phyloP scores from a whole-genome alignment of 805 yeast genomes.

The Yamadazyma kitorensis region DNA sequence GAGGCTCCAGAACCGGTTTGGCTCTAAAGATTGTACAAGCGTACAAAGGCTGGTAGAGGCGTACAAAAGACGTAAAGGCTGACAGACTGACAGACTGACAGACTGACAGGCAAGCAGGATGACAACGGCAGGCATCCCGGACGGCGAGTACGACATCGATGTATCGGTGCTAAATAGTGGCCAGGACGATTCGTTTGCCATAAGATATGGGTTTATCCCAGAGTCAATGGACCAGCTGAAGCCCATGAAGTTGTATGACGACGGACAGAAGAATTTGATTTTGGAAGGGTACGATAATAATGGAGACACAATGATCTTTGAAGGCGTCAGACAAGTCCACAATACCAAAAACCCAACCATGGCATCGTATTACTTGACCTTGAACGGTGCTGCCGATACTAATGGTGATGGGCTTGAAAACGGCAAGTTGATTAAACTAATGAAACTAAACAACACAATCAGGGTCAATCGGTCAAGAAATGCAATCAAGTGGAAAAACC shows the following conservation, averaged over 20 bases:
- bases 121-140: conserved; percentile 23
- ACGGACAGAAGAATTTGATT: conserved; percentile 30
- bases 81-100: too few relatives aligned
- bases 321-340: conserved; percentile 34
- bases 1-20: too few relatives aligned
- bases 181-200: conserved; percentile 16
- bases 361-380: conserved; percentile 31
- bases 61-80: too few relatives aligned
- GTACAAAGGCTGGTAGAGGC: too few relatives aligned
- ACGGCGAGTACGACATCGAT: conserved; percentile 45
- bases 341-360: conserved; percentile 11
- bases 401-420: too few relatives aligned
- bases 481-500: conserved; percentile 19
- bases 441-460: conserved; percentile 28
- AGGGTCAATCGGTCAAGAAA: conserved; percentile 39
- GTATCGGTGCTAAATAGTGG: conserved; percentile 16
- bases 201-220: conserved; percentile 41
- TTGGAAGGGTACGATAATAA: conserved; percentile 23
- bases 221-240: conserved; percentile 37
- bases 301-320: conserved; percentile 31
- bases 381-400: too few relatives aligned
- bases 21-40: too few relatives aligned
- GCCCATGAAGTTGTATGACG: conserved; percentile 33
- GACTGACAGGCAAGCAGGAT: too few relatives aligned
- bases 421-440: conserved; percentile 22